Evolutionary conservation across 2,329 filamentous ascomycete genomes (phyloP).

Genomic region (Aureobasidium sp.): DNA sequence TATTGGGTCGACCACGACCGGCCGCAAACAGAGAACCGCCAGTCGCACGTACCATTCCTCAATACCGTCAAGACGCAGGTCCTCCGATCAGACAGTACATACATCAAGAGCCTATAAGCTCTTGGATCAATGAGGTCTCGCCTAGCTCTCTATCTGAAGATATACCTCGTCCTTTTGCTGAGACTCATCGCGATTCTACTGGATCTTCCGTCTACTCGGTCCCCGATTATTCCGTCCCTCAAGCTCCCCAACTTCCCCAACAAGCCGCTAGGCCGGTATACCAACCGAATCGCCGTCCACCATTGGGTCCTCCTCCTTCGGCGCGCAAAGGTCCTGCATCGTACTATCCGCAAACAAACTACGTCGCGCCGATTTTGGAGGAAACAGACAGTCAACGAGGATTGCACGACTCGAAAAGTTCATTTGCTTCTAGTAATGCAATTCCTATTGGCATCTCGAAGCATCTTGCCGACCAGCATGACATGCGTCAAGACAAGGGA

Average conservation of each 20-base stretch:
- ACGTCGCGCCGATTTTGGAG: constrained; percentile 44
- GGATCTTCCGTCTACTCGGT: constrained; percentile 35
- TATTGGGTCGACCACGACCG: constrained; percentile 8
- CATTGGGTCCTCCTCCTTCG: constrained; percentile 43
- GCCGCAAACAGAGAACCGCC: constrained; percentile 19
- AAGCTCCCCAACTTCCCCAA: constrained; percentile 25
- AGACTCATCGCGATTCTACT: constrained; percentile 32
- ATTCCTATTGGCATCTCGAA: constrained; percentile 36
- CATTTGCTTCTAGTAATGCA: constrained; percentile 44
- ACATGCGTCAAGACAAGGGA: neutral
- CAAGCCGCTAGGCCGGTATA: constrained; percentile 24
- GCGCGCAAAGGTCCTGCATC: constrained; percentile 41
- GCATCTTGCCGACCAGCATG: constrained; percentile 20
- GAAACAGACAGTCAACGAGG: constrained; percentile 34
- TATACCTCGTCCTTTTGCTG: constrained; percentile 31
- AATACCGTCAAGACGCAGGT: constrained; percentile 8
- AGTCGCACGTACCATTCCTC: constrained; percentile 7
- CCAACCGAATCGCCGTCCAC: constrained; percentile 32
- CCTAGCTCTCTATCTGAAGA: constrained; percentile 24
- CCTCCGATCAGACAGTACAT: neutral
- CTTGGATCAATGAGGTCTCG: constrained; percentile 22
- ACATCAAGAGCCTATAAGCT: constrained; percentile 12
- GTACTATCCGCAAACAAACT: constrained; percentile 43
- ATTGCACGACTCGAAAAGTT: constrained; percentile 31
- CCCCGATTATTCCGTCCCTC: constrained; percentile 35